Base-by-base conservation (phyloP, 129 eudicot genomes). In the Calendula officinalis region DNA sequence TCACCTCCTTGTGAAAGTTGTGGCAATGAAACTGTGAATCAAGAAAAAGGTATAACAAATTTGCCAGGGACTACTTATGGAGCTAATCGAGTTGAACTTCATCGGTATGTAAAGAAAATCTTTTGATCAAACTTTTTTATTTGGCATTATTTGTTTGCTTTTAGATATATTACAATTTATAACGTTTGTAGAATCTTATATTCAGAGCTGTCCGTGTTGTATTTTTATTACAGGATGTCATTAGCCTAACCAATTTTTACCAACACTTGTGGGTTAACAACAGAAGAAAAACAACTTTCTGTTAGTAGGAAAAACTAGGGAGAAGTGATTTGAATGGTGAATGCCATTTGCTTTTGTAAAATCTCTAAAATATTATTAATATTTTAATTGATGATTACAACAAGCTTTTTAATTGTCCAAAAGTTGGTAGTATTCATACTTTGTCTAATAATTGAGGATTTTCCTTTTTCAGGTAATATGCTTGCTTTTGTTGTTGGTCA, bases 271-370 rank as follows among this genome's bases (percentile, higher is more conserved):
- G 96, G 90, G 48, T 67, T 75, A 65, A 66, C 86, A 35, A 82
- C 98, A 14, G 90, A 84, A 74, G 98, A 91, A 66, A 91, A 91
- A 58, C 96, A 91, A 62, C 96, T 87, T 39, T 87, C 94, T 65
- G 84, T 91, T 59, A 80, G 96, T 70, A 96, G 98, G 50, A 89
- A 84, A 66, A 91, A 91, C 74, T 87, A 86, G 90, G 98, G 98
- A 50, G 96, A 87, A 68, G 88, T 74, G 96, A 87, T 66, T 68
- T 91, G 38, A 85, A 84, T 80, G 98, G 98, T 91, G 52, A 71
- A 22, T 22, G 30, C 30, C 30, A 1, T 22, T 22, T 22, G 30
- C 30, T 22, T 22, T 22, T 22, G 30, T 22, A 22, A 22, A 60
- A 61, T 71, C 62, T 71, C 53, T 8, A 61, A 40, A 52, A 51